Percentiles rank a stretch among this genome's conserved stretches.
Conservation (phyloP, 1,139 yeast species). For the Geotrichum candidum region DNA sequence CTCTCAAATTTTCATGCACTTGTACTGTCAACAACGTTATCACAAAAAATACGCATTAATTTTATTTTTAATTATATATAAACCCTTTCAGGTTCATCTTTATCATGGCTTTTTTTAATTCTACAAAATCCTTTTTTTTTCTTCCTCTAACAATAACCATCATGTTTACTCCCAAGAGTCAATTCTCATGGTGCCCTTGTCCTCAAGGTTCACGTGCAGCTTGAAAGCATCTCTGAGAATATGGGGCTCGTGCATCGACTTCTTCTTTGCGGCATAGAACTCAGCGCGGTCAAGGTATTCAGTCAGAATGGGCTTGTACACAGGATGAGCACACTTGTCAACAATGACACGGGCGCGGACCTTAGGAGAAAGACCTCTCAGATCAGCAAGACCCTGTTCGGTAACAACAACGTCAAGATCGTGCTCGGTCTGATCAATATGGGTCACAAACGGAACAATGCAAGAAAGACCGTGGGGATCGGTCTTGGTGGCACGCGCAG, state of each 20-base stretch:
- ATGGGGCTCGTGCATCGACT: slow-evolving; percentile 90
- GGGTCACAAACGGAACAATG: slow-evolving; percentile 95
- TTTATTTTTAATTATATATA: not conserved
- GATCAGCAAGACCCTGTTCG: slow-evolving; percentile 93
- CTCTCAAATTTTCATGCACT: not conserved
- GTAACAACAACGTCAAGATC: slow-evolving; percentile 91
- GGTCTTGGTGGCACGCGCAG: slow-evolving; percentile 86
- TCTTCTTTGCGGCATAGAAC: slow-evolving; percentile 64
- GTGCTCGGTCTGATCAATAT: slow-evolving; percentile 95
- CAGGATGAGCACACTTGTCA: slow-evolving; percentile 91
- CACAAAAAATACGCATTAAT: not conserved
- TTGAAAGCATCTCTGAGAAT: slow-evolving; percentile 84
- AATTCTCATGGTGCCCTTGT: slow-evolving; percentile 93
- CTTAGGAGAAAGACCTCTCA: slow-evolving; percentile 90
- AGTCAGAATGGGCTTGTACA: slow-evolving; percentile 70
- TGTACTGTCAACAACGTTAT: not conserved
- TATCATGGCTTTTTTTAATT: not conserved
- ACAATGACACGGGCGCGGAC: slow-evolving; percentile 86
- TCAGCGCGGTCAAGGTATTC: slow-evolving; percentile 85
- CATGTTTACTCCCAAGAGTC: slow-evolving; percentile 53
- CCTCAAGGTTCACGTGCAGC: slow-evolving; percentile 86
- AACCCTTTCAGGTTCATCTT: not conserved
- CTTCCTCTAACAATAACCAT: not conserved
- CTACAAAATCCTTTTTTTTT: not conserved
- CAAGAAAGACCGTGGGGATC: slow-evolving; percentile 94